Evolutionary conservation across 371 early-diverging fungal species (phyloP), one percentile per base, ranked within the genome.

Genomic region (Apophysomyces sp.): DNA sequence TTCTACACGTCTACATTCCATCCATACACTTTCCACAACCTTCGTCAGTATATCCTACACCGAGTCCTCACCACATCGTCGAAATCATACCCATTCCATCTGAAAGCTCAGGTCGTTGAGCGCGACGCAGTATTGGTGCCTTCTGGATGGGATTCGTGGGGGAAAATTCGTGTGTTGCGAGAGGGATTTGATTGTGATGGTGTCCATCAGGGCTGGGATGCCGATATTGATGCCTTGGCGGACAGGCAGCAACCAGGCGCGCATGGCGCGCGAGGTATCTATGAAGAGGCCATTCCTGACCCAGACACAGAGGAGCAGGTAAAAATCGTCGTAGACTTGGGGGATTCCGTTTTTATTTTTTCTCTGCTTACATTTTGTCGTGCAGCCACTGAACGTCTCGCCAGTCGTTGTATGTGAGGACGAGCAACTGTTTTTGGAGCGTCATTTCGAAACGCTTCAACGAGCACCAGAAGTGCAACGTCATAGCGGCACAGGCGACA

Each of bases 101-200:
- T 78, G 37, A 82, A 88, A 8, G 90, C 94, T 8, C 88, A 92
- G 39, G 89, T 93, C 1, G 87, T 95, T 15, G 96, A 97, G 54
- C 86, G 95, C n/a, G 94, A 94, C 59, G 78, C 84, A 8, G 90
- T 95, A 9, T 77, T 93, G 63, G 89, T 97, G 16, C 97, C 97
- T 8, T 76, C 91, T 26, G 97, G 97, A 21, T 97, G 96, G 97
- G 97, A 97, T 67, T 89, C 92, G 32, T 91, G 87, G 84, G 89
- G 90, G 18, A 94, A 94, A 71, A 90, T 97, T 49, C 77, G 83
- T 26, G 85, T 90, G 16, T 67, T 94, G 37, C 72, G 89, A 53
- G 88, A 86, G 36, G 89, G 87, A 9, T 95, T 94, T 62, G 87
- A 90, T 58, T 89, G 89, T 55, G 78, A 81, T 8, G 75, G 77